phyloP scores from a whole-genome alignment of 169 alveolate species.

The Eimeria maxima region DNA sequence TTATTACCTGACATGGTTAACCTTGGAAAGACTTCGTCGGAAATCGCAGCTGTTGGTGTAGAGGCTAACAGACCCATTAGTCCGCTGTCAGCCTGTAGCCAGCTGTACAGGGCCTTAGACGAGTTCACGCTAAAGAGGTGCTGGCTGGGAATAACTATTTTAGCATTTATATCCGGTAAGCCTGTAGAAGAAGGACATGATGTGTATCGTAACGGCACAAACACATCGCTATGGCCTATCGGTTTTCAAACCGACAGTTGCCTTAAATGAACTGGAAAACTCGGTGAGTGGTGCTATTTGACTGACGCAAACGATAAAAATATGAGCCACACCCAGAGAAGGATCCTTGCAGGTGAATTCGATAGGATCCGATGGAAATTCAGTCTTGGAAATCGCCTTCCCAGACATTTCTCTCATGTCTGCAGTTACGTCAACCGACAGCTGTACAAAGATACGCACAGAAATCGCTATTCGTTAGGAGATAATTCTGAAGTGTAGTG shows the following conservation, averaged over 20 bases:
- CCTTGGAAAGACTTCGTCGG: background rate
- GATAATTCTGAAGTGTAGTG: background rate
- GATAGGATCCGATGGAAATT: slow-evolving; percentile 21
- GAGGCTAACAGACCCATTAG: slow-evolving; percentile 28
- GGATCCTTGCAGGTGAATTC: slow-evolving; percentile 8
- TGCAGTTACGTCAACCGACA: slow-evolving; percentile 1
- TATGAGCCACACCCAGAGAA: slow-evolving; percentile 8
- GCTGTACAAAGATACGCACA: background rate
- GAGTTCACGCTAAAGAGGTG: slow-evolving; percentile 15
- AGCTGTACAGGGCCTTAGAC: background rate
- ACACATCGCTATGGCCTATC: background rate
- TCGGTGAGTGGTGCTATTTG: background rate
- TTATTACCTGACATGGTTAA: background rate
- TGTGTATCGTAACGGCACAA: background rate
- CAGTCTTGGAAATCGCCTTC: background rate
- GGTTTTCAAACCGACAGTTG: background rate
- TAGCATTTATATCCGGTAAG: background rate
- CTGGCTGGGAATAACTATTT: background rate
- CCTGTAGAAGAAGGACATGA: slow-evolving; percentile 4
- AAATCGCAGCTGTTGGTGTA: background rate
- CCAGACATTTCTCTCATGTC: slow-evolving; percentile 42
- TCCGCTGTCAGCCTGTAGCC: slow-evolving; percentile 16
- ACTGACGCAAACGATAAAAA: background rate
- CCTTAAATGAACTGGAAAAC: background rate
- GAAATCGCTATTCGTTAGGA: background rate